phyloP scores from a whole-genome alignment of 2,329 filamentous ascomycete species.

The Botrytis medusae region DNA sequence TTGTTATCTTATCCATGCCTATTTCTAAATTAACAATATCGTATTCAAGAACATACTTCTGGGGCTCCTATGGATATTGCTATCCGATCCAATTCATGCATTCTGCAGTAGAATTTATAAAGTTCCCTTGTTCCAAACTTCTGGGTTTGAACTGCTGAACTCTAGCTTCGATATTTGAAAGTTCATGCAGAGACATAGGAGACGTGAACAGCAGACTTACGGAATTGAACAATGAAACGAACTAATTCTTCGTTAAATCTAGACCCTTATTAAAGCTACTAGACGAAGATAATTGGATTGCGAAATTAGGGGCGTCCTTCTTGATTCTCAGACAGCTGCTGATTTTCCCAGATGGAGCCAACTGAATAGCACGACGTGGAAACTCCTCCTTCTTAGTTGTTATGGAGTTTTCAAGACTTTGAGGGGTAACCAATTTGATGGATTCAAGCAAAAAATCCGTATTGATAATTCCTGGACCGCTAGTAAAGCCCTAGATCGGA shows the following conservation, averaged over 20 bases:
- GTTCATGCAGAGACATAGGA: not conserved
- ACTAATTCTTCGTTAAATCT: not conserved
- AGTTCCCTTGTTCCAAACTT: too few relatives aligned
- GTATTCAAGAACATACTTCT: too few relatives aligned
- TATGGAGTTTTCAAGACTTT: not conserved
- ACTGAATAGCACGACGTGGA: accelerated
- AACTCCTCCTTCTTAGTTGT: accelerated
- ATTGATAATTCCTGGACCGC: not conserved
- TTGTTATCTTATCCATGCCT: too few relatives aligned
- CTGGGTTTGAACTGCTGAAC: accelerated
- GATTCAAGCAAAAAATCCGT: not conserved
- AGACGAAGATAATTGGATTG: not conserved
- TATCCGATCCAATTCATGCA: not conserved
- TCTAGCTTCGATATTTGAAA: not conserved
- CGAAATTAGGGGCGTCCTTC: not conserved
- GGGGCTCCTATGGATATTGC: accelerated
- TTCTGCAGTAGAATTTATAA: accelerated
- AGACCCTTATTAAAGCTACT: not conserved
- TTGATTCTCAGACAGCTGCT: accelerated
- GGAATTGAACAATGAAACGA: accelerated
- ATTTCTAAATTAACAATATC: too few relatives aligned
- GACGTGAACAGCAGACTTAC: accelerated
- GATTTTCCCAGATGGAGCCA: not conserved
- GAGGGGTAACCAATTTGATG: not conserved
- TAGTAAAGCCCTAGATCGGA: not conserved